A percentile compares a stretch with the other conserved stretches of the same genome.
These are phyloP conservation scores for Yarrowia galli DNA, from an alignment of 1,139 yeast genomes.

Conservation along the genomic window DNA sequence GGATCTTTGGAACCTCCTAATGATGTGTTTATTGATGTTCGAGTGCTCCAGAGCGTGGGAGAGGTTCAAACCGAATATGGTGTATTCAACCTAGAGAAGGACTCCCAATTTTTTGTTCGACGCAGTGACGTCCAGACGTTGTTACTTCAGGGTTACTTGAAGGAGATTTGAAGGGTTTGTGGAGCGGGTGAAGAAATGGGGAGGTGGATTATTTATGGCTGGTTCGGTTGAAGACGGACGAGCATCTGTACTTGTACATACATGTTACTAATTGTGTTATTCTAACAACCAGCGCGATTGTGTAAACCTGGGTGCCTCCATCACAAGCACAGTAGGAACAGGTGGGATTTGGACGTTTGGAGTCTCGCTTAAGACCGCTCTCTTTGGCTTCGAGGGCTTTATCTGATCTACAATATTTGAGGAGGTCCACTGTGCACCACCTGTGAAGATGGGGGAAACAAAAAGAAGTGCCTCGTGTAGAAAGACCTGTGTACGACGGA, in stretches of 20 bases:
- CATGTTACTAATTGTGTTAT: background rate
- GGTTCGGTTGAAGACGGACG: background rate
- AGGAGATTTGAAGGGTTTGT: conserved; percentile 60
- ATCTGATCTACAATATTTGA: too few relatives aligned
- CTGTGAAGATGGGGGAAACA: too few relatives aligned
- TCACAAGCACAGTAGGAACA: too few relatives aligned
- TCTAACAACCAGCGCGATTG: too few relatives aligned
- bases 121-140: conserved; percentile 92
- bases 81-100: conserved; percentile 91
- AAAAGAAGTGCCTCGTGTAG: too few relatives aligned
- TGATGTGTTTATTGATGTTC: conserved; percentile 89
- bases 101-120: conserved; percentile 92
- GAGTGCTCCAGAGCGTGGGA: conserved; percentile 94
- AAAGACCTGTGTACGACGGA: too few relatives aligned
- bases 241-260: conserved; percentile 1
- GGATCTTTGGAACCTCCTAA: conserved; percentile 91
- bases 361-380: too few relatives aligned
- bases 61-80: conserved; percentile 98
- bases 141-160: conserved; percentile 92
- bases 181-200: background rate
- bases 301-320: too few relatives aligned
- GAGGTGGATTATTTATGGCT: conserved; percentile 9
- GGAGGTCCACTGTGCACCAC: too few relatives aligned
- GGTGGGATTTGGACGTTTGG: too few relatives aligned
- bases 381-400: too few relatives aligned